Evolutionary conservation across 2,329 filamentous ascomycete species (phyloP), one percentile per base, ranked within the genome.

Genomic region (Clonostachys sp.): DNA sequence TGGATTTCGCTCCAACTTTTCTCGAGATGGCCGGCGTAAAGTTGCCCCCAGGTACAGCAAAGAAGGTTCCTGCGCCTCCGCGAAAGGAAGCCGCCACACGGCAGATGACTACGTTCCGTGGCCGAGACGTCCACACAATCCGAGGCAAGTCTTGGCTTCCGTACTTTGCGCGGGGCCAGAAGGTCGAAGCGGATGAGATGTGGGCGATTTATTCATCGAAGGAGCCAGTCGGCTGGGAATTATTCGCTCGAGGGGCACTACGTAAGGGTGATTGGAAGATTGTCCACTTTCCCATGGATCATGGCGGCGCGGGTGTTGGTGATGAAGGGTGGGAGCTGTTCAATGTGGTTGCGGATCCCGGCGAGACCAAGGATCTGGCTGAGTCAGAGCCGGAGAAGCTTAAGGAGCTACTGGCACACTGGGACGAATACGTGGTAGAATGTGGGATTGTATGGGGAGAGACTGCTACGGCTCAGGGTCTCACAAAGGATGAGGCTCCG

Each of bases 221-320:
- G 43, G 72, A 75, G 48, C 72, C 78, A 6, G 52, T 56, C 44
- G 79, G 78, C 20, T 82, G 78, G 77, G 77, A 83, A 51, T 74
- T 72, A 0, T 80, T 73, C 53, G 74, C 75, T 1, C 70, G 72
- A 5, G 54, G 51, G 3, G 80, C 80, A 0, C 69, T 81, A 20
- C 75, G 78, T 41, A 75, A 73, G 46, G 77, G 73, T 8, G 70
- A 78, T 54, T 83, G 73, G 71, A 82, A 81, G 58, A 77, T 77
- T 6, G 71, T 79, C 41, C 81, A 76, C 55, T 77, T 81, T 44
- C 77, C 75, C 2, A 75, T 73, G 48, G 77, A 73, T 17, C 14
- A 77, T 0, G 77, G 78, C 51, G 67, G 68, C 18, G 45, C 48
- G 44, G 58, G 59, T 7, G 52, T 55, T 34, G 59, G 59, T 5